Base-by-base conservation (phyloP, 139 green algal species). In the Penium margaritaceum region DNA sequence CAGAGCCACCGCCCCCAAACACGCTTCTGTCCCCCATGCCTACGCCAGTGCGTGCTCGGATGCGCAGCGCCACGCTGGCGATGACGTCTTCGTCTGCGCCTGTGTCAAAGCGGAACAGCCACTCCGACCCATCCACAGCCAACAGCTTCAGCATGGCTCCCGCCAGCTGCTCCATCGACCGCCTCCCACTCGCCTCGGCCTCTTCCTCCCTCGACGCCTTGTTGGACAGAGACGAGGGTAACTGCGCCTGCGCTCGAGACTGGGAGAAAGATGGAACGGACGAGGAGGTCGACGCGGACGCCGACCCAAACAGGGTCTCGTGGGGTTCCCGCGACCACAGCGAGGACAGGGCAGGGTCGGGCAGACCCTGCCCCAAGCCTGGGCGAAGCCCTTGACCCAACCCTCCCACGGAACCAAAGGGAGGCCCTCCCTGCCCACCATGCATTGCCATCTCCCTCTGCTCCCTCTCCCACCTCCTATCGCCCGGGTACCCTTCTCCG, bases 41-140 rank as follows among this genome's bases (percentile, higher is more conserved):
- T 53, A 14, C 12, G 12, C 43, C 43, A 12, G 43, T 14, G 12
- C 43, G 12, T 53, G 43, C 43, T 14, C 12, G 12, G 12, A 53
- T 53, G 43, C 43, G 12, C 43, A 53, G 33, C 6, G 43, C 66
- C 3, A 74, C 66, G 33, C 21, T 27, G 5, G 66, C 66, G 5
- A 74, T 32, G 1, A 74, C 7, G 53, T 74, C 66, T 14, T 74
- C 66, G 37, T 74, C 66, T 2, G 29, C 54, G 34, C 66, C 66
- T 15, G 41, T 66, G 33, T 74, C 66, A 21, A 51, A 74, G 2
- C 66, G 66, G 27, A 75, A 75, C 19, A 75, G 37, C 68, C 68
- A 75, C 21, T 46, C 51, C 9, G 34, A 43, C n/a, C 68, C 47
- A 19, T 75, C 68, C 9, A 75, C 30, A 9, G 17, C 15, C 3